Evolutionary conservation across 495 filamentous ascomycete genomes (phyloP).

Genomic region (Xylaria nigripes): DNA sequence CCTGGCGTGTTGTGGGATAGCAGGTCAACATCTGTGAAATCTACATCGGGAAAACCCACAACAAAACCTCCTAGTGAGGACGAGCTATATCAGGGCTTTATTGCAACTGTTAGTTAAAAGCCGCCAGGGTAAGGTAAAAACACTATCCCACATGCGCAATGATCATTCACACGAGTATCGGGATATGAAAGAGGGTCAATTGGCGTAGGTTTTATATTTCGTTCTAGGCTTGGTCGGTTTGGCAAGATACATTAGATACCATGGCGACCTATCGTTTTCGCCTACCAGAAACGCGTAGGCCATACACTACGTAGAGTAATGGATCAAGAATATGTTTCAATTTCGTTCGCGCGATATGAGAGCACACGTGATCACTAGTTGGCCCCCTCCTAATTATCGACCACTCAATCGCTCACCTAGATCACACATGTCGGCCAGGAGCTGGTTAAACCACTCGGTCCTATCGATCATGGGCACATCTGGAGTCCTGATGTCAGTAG

Average conservation of each 20-base stretch:
- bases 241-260: neutral
- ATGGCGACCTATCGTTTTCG: neutral
- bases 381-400: neutral
- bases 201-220: neutral
- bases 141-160: too few relatives aligned
- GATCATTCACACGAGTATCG: neutral
- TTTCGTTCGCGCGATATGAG: too few relatives aligned
- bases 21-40: constrained; percentile 20
- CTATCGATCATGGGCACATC: constrained; percentile 59
- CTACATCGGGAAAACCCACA: constrained; percentile 24
- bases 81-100: constrained; percentile 42
- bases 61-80: constrained; percentile 32
- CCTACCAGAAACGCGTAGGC: too few relatives aligned
- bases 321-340: too few relatives aligned
- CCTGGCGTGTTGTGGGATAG: constrained; percentile 35
- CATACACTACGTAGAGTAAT: too few relatives aligned
- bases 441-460: constrained; percentile 49
- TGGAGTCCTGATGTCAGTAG: neutral
- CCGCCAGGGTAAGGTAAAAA: neutral
- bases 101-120: constrained; percentile 28
- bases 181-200: neutral
- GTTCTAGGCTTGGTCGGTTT: neutral
- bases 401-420: constrained; percentile 32
- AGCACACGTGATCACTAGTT: neutral
- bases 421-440: constrained; percentile 45